Base-by-base conservation (phyloP, 2,329 filamentous ascomycete genomes). In the Penicillium sp. region DNA sequence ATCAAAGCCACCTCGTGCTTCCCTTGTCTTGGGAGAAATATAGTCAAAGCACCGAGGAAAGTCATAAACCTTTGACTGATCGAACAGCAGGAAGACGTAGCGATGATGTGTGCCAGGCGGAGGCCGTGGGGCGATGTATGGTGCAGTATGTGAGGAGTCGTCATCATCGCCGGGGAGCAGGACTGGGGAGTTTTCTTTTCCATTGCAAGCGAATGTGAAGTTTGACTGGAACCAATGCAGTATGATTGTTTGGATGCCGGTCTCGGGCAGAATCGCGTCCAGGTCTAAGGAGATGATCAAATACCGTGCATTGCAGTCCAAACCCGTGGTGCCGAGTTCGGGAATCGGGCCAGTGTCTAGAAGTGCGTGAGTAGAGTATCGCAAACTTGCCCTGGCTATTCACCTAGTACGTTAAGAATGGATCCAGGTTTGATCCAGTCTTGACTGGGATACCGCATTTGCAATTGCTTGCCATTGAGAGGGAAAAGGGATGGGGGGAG, bases 1-100 rank as follows among this genome's bases (percentile, higher is more conserved):
- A 50, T 79, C 70, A 59, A 79, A 79, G 11, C 70, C 68, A 0
- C 58, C 63, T 57, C 67, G 65, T n/a, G 60, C 64, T 4, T 67
- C 60, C 7, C 58, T 40, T 0, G 69, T 70, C 16, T 50, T 53
- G 0, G 73, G 72, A n/a, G 71, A 66, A 13, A 76, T 70, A 27
- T 70, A 60, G 33, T 60, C 43, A 41, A 71, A 79, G 64, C 64
- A 73, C 1, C 43, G 31, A 0, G 73, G 74, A 22, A 74, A 69
- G 1, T n/a, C n/a, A 54, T 73, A 76, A 0, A 40, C 39, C 5
- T 36, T 13, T 2, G 62, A 59, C 47, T 76, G 72, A 10, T 52
- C 22, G 53, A 70, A 76, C 3, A 75, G 62, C 1, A 76, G 55
- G 39, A 69, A 68, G 2, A 73, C 66, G 56, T 77, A 77, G 41